phyloP scores from a whole-genome alignment of 192 early-diverging fungal species.

The Bifiguratus adelaidae region DNA sequence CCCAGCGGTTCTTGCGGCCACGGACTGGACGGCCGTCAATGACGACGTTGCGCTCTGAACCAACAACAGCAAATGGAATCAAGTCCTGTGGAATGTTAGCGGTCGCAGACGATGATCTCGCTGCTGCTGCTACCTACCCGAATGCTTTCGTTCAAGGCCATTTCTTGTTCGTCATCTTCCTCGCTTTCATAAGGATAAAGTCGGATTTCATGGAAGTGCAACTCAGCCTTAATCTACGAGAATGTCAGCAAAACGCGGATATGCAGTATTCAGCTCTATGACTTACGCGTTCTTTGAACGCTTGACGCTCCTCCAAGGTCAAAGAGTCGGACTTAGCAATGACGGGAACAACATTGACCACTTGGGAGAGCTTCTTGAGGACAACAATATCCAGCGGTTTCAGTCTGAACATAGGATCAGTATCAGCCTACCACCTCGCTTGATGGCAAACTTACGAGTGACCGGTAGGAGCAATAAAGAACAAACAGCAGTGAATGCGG shows the following conservation, averaged over 20 bases:
- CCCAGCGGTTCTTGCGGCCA: conserved; percentile 85
- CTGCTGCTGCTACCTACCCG: conserved; percentile 4
- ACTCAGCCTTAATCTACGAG: conserved; percentile 80
- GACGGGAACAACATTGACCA: conserved; percentile 81
- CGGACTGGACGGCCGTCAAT: conserved; percentile 84
- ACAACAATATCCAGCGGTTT: conserved; percentile 83
- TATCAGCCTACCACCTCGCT: not conserved
- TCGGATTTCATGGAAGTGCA: conserved; percentile 88
- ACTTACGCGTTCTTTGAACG: conserved; percentile 67
- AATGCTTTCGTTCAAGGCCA: conserved; percentile 50
- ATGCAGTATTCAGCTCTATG: not conserved
- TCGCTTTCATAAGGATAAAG: conserved; percentile 85
- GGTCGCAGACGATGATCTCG: not conserved
- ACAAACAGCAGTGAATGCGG: conserved; percentile 90
- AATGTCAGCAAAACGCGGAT: not conserved
- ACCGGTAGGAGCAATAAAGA: conserved; percentile 93
- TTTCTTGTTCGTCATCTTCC: conserved; percentile 74
- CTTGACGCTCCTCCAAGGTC: conserved; percentile 71
- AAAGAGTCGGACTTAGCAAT: conserved; percentile 87
- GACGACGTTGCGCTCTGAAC: conserved; percentile 81
- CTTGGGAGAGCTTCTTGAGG: conserved; percentile 71
- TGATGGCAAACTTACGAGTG: conserved; percentile 58
- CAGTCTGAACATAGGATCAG: conserved; percentile 34
- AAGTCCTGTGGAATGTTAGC: conserved; percentile 37
- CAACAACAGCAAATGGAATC: conserved; percentile 93